phyloP scores from a whole-genome alignment of 148 eudicot species.

The Diospyros kaki region DNA sequence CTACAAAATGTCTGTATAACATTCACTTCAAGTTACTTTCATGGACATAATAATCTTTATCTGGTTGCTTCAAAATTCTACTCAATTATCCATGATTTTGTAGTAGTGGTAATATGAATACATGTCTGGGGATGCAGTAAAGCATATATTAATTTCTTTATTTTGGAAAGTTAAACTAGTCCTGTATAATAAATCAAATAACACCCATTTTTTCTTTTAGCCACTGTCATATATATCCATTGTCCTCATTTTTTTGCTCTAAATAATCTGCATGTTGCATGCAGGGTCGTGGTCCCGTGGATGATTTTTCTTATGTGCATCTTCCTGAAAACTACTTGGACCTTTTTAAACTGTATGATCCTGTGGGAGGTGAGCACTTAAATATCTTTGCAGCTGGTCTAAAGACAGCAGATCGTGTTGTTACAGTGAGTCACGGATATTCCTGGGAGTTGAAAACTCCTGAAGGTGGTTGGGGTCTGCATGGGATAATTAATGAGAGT shows the following conservation, averaged over 20 bases:
- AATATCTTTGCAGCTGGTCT: slow-evolving; percentile 92
- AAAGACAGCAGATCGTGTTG: slow-evolving; percentile 81
- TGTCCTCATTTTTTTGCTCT: neutral
- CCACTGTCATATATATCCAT: neutral
- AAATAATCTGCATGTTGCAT: slow-evolving; percentile 4
- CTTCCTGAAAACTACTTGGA: slow-evolving; percentile 86
- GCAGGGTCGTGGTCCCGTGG: slow-evolving; percentile 94
- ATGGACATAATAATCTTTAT: neutral
- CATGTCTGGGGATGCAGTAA: neutral
- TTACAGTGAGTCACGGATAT: slow-evolving; percentile 95
- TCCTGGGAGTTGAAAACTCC: slow-evolving; percentile 88
- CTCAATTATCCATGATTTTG: neutral
- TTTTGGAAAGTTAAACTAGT: neutral
- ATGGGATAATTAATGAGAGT: slow-evolving; percentile 63
- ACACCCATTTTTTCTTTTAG: neutral
- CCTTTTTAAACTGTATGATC: slow-evolving; percentile 71
- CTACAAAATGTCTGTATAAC: neutral
- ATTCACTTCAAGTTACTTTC: neutral
- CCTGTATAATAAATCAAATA: neutral
- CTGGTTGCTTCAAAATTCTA: neutral
- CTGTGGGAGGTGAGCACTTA: slow-evolving; percentile 89
- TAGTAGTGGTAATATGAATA: neutral
- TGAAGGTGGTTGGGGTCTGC: slow-evolving; percentile 98
- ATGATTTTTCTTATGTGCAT: slow-evolving; percentile 66
- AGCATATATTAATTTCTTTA: neutral